These are phyloP conservation scores for Chamaenerion angustifolium DNA, from an alignment of 345 rosid species.

Conservation along the genomic window DNA sequence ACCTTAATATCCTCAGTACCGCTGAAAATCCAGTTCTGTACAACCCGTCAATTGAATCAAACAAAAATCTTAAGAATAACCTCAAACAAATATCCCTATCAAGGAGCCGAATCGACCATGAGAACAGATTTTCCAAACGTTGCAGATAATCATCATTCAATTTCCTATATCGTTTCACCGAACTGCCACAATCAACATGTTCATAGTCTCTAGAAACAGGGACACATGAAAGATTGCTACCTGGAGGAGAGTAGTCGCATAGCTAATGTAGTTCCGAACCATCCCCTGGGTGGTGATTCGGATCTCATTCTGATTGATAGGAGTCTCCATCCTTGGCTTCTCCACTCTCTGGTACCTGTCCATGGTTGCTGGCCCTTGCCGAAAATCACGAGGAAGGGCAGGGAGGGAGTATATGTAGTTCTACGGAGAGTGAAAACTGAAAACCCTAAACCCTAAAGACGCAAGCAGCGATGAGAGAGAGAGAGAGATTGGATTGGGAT, in stretches of 20 bases:
- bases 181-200: background rate
- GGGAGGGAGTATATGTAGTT: background rate
- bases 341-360: constrained; percentile 82
- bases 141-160: no score
- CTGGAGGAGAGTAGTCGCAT: constrained; percentile 72
- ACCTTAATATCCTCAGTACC: no score
- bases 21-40: no score
- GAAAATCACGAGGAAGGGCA: constrained; percentile 3
- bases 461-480: background rate
- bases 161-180: background rate
- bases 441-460: background rate
- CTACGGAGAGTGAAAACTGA: no score
- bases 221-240: constrained; percentile 13
- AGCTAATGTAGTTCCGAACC: constrained; percentile 69
- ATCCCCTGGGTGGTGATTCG: constrained; percentile 76
- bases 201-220: background rate
- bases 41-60: no score
- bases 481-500: background rate
- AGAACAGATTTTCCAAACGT: no score
- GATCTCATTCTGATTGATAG: constrained; percentile 80
- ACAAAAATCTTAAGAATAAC: no score
- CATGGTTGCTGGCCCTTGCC: constrained; percentile 35
- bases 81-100: no score
- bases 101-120: no score
- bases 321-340: constrained; percentile 47